Evolutionary conservation across 306 rosid species (phyloP).

Genomic region (Gynostemma pentaphyllum): DNA sequence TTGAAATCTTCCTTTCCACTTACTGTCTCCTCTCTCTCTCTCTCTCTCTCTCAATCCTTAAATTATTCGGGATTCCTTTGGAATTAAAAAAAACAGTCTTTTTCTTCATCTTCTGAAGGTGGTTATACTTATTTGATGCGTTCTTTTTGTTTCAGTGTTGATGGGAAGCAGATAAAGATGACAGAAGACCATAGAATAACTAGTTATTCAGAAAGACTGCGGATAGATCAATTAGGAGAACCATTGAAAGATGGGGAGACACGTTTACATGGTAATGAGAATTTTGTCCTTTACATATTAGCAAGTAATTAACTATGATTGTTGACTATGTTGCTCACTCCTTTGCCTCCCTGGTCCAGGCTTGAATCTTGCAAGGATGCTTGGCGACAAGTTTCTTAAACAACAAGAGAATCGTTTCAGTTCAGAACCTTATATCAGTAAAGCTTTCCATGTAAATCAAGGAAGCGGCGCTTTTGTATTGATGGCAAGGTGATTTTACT

Average conservation of each 20-base stretch:
- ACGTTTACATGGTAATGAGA: constrained; percentile 60
- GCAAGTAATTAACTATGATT: background rate
- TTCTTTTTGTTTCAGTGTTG: constrained; percentile 42
- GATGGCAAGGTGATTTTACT: constrained; percentile 68
- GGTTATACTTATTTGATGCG: background rate
- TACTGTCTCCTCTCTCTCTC: background rate
- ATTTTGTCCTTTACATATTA: constrained; percentile 1
- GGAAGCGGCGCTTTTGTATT: constrained; percentile 55
- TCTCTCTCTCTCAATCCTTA: background rate
- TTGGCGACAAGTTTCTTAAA: constrained; percentile 95
- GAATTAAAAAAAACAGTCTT: background rate
- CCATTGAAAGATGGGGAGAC: constrained; percentile 88
- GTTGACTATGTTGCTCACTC: constrained; percentile 11
- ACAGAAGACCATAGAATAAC: constrained; percentile 80
- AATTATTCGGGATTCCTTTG: background rate
- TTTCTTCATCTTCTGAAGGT: background rate
- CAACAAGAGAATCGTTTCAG: constrained; percentile 94
- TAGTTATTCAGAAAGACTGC: constrained; percentile 57
- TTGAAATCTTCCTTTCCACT: background rate
- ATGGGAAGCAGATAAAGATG: constrained; percentile 69
- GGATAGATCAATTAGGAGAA: constrained; percentile 66
- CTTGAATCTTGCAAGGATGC: constrained; percentile 91
- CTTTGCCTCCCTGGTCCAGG: constrained; percentile 38
- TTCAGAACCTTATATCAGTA: constrained; percentile 76
- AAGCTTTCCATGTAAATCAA: constrained; percentile 48